phyloP scores from a whole-genome alignment of 257 asterid genomes.

The Sherardia arvensis region DNA sequence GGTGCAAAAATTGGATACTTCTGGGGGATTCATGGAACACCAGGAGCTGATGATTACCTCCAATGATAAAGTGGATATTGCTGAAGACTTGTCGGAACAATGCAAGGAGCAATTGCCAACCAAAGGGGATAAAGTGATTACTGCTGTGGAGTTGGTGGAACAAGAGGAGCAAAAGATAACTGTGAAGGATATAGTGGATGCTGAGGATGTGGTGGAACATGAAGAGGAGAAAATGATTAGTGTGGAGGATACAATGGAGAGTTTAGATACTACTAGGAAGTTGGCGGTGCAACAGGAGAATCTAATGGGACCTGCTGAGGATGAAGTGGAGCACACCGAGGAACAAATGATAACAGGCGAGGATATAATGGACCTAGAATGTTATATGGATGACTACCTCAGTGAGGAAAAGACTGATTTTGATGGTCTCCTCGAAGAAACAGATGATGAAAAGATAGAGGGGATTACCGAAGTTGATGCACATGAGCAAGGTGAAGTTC shows the following conservation, averaged over 20 bases:
- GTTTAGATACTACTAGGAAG: background rate
- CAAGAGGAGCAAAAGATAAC: background rate
- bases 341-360: constrained; percentile 11
- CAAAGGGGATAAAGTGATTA: background rate
- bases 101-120: background rate
- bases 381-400: constrained; percentile 25
- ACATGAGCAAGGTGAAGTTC: constrained; percentile 27
- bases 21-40: background rate
- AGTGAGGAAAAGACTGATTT: constrained; percentile 26
- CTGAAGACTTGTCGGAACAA: background rate
- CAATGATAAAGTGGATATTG: background rate
- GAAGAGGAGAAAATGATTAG: background rate
- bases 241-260: background rate
- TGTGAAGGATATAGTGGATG: background rate
- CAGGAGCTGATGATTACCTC: background rate
- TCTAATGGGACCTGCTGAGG: constrained; percentile 11
- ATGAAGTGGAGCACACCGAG: constrained; percentile 20
- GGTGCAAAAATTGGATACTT: background rate
- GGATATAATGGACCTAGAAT: constrained; percentile 17
- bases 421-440: constrained; percentile 33
- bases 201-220: background rate
- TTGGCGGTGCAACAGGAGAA: background rate
- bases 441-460: constrained; percentile 39
- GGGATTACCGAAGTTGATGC: constrained; percentile 31
- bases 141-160: background rate